Evolutionary conservation across 352 stramenopile species (phyloP), one percentile per base, ranked within the genome.

Genomic region (Pilasporangium apinafurcum): DNA sequence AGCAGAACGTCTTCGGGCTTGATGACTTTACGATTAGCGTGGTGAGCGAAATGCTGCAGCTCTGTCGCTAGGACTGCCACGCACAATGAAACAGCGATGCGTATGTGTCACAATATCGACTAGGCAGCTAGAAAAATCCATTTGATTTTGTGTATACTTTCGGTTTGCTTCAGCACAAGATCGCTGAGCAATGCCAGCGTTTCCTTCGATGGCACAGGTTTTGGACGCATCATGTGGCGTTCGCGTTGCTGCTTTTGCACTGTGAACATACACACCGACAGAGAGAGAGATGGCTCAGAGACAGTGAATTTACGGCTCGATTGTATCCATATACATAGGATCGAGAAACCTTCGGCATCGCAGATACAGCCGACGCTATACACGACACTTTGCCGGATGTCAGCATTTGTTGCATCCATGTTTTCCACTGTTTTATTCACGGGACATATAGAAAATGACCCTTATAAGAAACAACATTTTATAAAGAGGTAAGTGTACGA

Each of bases 371-470:
- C 77, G 20, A 85, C 77, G 4, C 70, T 68, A 58, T 83, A 85
- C 25, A 89, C 56, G 17, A 84, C 33, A 47, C 65, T 80, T 44
- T 83, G 71, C 34, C 77, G 77, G 44, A 98, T 87, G 5, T 89
- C 96, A n/a, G n/a, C n/a, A n/a, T n/a, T n/a, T n/a, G n/a, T n/a
- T n/a, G n/a, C n/a, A n/a, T n/a, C n/a, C n/a, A n/a, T n/a, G n/a
- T n/a, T n/a, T n/a, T n/a, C n/a, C n/a, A n/a, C n/a, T n/a, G n/a
- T n/a, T n/a, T n/a, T n/a, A n/a, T n/a, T n/a, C n/a, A n/a, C n/a
- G n/a, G n/a, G n/a, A n/a, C n/a, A n/a, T n/a, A n/a, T n/a, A n/a
- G n/a, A n/a, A n/a, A n/a, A n/a, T n/a, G n/a, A n/a, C n/a, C n/a
- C n/a, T n/a, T n/a, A n/a, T n/a, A n/a, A n/a, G n/a, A n/a, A n/a